phyloP scores from a whole-genome alignment of 2,329 filamentous ascomycete genomes.

The Clarireedia monteithiana region DNA sequence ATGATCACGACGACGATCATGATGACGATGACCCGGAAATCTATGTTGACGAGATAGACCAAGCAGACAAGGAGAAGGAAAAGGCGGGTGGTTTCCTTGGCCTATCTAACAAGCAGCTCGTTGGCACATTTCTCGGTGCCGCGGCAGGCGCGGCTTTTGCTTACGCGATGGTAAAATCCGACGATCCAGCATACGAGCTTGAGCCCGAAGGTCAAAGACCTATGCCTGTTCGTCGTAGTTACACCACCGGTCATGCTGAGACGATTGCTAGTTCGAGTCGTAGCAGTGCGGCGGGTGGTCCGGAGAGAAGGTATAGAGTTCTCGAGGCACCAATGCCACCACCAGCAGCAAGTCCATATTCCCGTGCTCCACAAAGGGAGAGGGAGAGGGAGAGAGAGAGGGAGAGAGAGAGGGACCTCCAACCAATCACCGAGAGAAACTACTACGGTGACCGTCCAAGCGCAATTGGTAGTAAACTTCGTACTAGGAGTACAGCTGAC shows the following conservation, averaged over 20 bases:
- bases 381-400: conserved; percentile 4
- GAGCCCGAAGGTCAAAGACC: background rate
- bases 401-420: background rate
- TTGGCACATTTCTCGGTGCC: conserved; percentile 71
- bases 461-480: background rate
- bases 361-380: conserved; percentile 2
- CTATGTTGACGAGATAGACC: conserved; percentile 14
- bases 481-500: background rate
- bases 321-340: conserved; percentile 7
- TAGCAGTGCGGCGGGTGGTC: background rate
- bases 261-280: conserved; percentile 1
- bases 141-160: conserved; percentile 70
- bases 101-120: conserved; percentile 52
- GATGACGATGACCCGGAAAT: background rate
- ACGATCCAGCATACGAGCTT: conserved; percentile 28
- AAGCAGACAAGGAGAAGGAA: background rate
- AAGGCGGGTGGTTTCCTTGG: conserved; percentile 20
- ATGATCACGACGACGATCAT: background rate
- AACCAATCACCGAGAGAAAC: background rate
- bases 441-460: background rate
- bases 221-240: background rate
- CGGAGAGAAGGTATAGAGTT: background rate
- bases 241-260: conserved; percentile 3
- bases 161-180: conserved; percentile 63
- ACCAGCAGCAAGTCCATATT: background rate